Conservation (phyloP, 2,329 filamentous ascomycete species). For the Aspergillus tamarii region DNA sequence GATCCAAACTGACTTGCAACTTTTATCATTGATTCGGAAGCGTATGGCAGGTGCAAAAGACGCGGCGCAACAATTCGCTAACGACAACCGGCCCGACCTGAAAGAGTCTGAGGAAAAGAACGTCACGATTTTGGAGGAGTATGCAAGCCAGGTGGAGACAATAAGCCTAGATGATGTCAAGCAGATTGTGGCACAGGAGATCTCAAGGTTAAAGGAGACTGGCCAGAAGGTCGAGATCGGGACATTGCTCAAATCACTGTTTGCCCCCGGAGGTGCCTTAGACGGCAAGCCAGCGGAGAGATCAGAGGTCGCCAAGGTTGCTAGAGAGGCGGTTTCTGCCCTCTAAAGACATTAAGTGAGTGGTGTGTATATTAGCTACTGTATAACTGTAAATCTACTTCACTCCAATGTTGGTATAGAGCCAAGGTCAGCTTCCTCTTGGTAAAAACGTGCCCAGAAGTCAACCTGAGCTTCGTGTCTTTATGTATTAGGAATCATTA, state of each 20-base stretch:
- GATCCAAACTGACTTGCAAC: constrained; percentile 51
- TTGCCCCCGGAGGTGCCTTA: constrained; percentile 45
- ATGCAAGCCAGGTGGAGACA: constrained; percentile 47
- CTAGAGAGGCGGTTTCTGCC: constrained; percentile 38
- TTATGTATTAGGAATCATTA: not conserved
- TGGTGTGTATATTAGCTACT: constrained; percentile 27
- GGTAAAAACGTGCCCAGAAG: not conserved
- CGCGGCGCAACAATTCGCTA: constrained; percentile 46
- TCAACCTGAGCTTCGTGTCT: not conserved
- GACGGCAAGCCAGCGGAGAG: constrained; percentile 49
- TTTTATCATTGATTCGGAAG: constrained; percentile 52
- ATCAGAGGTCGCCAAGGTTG: constrained; percentile 45
- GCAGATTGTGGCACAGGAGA: constrained; percentile 37
- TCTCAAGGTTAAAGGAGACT: constrained; percentile 39
- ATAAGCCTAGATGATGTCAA: constrained; percentile 46
- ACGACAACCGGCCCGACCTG: constrained; percentile 47
- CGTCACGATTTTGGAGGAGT: constrained; percentile 48
- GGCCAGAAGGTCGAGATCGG: constrained; percentile 43
- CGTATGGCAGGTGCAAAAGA: constrained; percentile 41
- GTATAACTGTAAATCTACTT: constrained; percentile 25
- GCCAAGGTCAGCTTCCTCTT: not conserved
- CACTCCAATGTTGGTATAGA: not conserved
- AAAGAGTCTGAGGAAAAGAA: constrained; percentile 50
- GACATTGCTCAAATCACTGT: constrained; percentile 46
- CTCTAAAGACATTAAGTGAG: constrained; percentile 11